Percentiles rank a stretch among this genome's conserved stretches.
These are phyloP conservation scores for Fomitopsis palustris DNA, from an alignment of 1,284 basidiomycete species.

Conservation along the genomic window DNA sequence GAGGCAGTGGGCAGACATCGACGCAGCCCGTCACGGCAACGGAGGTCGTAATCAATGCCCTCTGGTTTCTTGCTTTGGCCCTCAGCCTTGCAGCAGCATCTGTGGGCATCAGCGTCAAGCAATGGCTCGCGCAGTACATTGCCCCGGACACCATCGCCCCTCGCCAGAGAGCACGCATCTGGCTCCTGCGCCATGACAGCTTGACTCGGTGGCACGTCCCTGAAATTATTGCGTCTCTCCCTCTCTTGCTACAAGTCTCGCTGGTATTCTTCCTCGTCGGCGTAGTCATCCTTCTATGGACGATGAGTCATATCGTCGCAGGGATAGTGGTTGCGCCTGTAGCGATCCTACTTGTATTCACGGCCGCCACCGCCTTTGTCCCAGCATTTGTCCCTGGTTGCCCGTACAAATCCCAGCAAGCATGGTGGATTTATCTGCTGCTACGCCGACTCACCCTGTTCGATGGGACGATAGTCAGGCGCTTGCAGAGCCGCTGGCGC, in stretches of 20 bases:
- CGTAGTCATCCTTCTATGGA: conserved; percentile 7
- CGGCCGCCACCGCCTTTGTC: not conserved
- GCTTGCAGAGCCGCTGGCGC: not conserved
- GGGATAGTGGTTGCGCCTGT: not conserved
- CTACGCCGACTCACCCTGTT: not conserved
- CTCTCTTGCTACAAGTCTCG: conserved; percentile 12
- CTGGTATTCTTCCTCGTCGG: conserved; percentile 16
- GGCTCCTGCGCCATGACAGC: conserved; percentile 4
- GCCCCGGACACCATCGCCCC: not conserved
- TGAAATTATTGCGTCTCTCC: conserved; percentile 12
- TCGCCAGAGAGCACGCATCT: conserved; percentile 4
- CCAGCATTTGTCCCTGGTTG: not conserved
- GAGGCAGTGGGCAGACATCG: not conserved
- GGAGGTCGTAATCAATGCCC: conserved; percentile 4
- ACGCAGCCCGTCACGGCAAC: not conserved
- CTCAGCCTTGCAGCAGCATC: conserved; percentile 13
- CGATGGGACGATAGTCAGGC: not conserved
- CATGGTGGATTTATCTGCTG: not conserved
- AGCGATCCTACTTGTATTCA: not conserved
- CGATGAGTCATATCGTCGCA: conserved; percentile 1
- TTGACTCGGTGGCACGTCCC: conserved; percentile 11
- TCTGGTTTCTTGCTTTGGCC: conserved; percentile 17
- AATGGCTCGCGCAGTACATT: conserved; percentile 14
- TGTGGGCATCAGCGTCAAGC: conserved; percentile 16
- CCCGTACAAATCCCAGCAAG: not conserved